Evolutionary conservation across 768 basidiomycete genomes (phyloP).

Genomic region (Roridomyces roridus): DNA sequence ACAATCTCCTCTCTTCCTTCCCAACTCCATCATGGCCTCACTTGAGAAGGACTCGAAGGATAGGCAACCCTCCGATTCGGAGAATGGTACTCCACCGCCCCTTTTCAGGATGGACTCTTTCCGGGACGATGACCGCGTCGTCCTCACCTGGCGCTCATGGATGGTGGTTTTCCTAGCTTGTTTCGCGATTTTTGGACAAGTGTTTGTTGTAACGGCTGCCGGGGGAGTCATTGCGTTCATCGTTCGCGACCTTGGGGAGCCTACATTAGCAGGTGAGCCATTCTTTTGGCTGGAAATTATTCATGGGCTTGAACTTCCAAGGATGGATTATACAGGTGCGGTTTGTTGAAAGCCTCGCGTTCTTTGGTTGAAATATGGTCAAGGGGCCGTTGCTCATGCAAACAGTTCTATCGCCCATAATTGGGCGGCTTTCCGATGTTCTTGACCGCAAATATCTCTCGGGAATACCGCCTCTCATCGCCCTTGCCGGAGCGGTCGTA

Average conservation of each 20-base stretch:
- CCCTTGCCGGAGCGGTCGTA: conserved; percentile 26
- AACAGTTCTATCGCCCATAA: conserved; percentile 21
- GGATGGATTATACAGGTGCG: conserved; percentile 26
- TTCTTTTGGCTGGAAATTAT: background rate
- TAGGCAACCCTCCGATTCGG: too few species aligned
- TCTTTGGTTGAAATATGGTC: background rate
- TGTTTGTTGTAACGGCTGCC: conserved; percentile 22
- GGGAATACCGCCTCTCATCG: conserved; percentile 24
- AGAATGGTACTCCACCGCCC: background rate
- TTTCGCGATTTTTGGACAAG: conserved; percentile 22
- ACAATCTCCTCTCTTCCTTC: too few species aligned
- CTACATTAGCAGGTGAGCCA: conserved; percentile 18
- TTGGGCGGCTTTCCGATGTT: conserved; percentile 26
- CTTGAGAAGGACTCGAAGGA: background rate
- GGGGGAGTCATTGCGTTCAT: conserved; percentile 27
- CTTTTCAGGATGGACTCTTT: conserved; percentile 21
- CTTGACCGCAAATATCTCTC: conserved; percentile 27
- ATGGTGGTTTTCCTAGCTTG: conserved; percentile 22
- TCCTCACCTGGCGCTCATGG: conserved; percentile 27
- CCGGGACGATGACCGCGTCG: conserved; percentile 14
- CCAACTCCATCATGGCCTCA: too few species aligned
- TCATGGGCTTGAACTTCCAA: background rate
- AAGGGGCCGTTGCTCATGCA: conserved; percentile 27
- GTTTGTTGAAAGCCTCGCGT: background rate
- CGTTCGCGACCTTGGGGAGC: conserved; percentile 24